These are phyloP conservation scores for Penicillium canescens DNA, from an alignment of 495 filamentous ascomycete species.

Conservation along the genomic window DNA sequence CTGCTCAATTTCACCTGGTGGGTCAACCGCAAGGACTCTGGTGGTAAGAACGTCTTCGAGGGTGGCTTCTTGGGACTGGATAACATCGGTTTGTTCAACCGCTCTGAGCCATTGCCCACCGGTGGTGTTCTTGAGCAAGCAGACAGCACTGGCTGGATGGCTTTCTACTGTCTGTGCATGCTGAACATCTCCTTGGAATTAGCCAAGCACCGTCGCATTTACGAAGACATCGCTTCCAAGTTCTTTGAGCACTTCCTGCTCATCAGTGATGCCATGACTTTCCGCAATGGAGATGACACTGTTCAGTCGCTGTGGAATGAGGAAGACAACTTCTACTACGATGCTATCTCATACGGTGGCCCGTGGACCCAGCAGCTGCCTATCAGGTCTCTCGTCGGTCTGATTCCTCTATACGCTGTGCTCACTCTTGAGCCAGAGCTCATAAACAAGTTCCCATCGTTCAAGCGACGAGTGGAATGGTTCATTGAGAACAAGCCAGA, in stretches of 20 bases:
- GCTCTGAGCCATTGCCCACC: slow-evolving; percentile 93
- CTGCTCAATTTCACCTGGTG: slow-evolving; percentile 98
- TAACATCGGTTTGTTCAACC: slow-evolving; percentile 96
- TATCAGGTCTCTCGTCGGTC: slow-evolving; percentile 84
- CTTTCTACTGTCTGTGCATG: slow-evolving; percentile 93
- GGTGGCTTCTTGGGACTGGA: slow-evolving; percentile 96
- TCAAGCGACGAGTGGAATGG: slow-evolving; percentile 91
- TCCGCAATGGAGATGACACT: slow-evolving; percentile 72
- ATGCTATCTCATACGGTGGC: slow-evolving; percentile 93
- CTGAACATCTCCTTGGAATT: slow-evolving; percentile 93
- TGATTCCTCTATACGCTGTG: slow-evolving; percentile 91
- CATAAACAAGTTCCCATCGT: slow-evolving; percentile 87
- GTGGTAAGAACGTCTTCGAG: slow-evolving; percentile 96
- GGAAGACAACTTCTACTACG: slow-evolving; percentile 93
- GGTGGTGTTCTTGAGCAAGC: slow-evolving; percentile 93
- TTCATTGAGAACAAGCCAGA: slow-evolving; percentile 85
- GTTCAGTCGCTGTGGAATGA: slow-evolving; percentile 88
- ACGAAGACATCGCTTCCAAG: slow-evolving; percentile 97
- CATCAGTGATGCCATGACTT: slow-evolving; percentile 98
- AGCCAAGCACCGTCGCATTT: slow-evolving; percentile 92
- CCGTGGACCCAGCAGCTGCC: slow-evolving; percentile 91
- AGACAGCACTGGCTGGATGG: slow-evolving; percentile 99
- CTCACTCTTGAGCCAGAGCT: slow-evolving; percentile 90
- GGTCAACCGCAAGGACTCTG: slow-evolving; percentile 92
- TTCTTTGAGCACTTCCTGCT: slow-evolving; percentile 99